These are phyloP conservation scores for Cyberlindnera subsufficiens DNA, from an alignment of 805 yeast species.

Conservation along the genomic window DNA sequence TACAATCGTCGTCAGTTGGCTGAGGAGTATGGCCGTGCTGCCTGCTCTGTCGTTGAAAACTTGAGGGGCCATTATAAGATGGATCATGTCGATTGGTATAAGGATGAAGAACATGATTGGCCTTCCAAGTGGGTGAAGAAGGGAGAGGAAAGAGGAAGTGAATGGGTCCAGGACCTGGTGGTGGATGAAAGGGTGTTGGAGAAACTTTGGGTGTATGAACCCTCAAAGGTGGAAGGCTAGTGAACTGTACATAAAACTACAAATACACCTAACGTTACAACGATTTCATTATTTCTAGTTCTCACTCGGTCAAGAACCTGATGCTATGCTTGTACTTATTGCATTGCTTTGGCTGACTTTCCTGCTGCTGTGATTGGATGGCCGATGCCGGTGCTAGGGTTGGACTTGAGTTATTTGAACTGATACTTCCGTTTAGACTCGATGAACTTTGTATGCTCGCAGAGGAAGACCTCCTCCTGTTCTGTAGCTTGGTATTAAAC, in stretches of 20 bases:
- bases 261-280: background rate
- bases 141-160: slow-evolving; percentile 71
- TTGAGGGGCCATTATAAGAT: slow-evolving; percentile 43
- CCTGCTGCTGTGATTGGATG: background rate
- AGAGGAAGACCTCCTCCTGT: background rate
- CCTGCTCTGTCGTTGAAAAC: slow-evolving; percentile 46
- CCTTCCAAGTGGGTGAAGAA: slow-evolving; percentile 75
- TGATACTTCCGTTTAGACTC: too few species aligned
- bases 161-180: slow-evolving; percentile 77
- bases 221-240: slow-evolving; percentile 4
- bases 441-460: too few species aligned
- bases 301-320: slow-evolving; percentile 16
- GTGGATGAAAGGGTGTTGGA: slow-evolving; percentile 63
- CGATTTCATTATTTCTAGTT: background rate
- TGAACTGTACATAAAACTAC: background rate
- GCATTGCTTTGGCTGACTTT: background rate
- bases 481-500: slow-evolving; percentile 28
- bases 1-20: slow-evolving; percentile 71
- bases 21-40: slow-evolving; percentile 50
- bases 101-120: slow-evolving; percentile 80
- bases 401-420: too few species aligned
- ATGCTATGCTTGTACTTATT: slow-evolving; percentile 20
- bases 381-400: too few species aligned
- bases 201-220: slow-evolving; percentile 42
- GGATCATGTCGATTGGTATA: slow-evolving; percentile 33